Conservation (phyloP, 139 green algal genomes). For the Pedinophyceae sp. region DNA sequence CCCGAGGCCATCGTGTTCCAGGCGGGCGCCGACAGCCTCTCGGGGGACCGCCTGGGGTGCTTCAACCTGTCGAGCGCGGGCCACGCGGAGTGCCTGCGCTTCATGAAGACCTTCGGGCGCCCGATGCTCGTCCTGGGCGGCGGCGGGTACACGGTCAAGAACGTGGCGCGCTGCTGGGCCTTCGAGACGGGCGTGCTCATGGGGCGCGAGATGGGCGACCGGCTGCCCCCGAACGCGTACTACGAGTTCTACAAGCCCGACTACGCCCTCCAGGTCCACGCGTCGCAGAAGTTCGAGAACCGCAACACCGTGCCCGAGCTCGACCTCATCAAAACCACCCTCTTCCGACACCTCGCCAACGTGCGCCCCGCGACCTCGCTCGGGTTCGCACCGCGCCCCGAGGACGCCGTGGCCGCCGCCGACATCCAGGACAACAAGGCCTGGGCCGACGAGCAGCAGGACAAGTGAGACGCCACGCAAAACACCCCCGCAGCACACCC, state of each 20-base stretch:
- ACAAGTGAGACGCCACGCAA: neutral
- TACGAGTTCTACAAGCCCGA: neutral
- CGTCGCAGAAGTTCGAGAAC: neutral
- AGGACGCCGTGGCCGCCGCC: neutral
- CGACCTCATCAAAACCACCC: too few relatives aligned
- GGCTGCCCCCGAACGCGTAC: neutral
- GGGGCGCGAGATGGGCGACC: neutral
- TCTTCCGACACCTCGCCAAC: too few relatives aligned
- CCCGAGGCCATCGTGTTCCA: slow-evolving; percentile 66
- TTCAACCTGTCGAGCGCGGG: slow-evolving; percentile 82
- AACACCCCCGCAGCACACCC: neutral
- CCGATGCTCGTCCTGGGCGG: slow-evolving; percentile 52
- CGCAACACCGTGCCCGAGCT: neutral
- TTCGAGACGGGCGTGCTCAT: slow-evolving; percentile 26
- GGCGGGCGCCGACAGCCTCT: slow-evolving; percentile 74
- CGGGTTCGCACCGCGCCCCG: neutral
- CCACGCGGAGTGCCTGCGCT: slow-evolving; percentile 70
- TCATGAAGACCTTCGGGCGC: slow-evolving; percentile 76
- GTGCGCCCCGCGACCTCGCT: neutral
- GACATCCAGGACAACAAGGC: neutral
- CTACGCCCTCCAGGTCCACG: neutral
- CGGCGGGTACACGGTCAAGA: slow-evolving; percentile 92
- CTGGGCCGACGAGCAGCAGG: neutral
- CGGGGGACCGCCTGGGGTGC: slow-evolving; percentile 71
- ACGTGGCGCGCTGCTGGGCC: slow-evolving; percentile 75